A percentile compares a stretch with the other conserved stretches of the same genome.
These are phyloP conservation scores for Eremothecium sinecaudum DNA, from an alignment of 1,139 yeast genomes.

Conservation along the genomic window DNA sequence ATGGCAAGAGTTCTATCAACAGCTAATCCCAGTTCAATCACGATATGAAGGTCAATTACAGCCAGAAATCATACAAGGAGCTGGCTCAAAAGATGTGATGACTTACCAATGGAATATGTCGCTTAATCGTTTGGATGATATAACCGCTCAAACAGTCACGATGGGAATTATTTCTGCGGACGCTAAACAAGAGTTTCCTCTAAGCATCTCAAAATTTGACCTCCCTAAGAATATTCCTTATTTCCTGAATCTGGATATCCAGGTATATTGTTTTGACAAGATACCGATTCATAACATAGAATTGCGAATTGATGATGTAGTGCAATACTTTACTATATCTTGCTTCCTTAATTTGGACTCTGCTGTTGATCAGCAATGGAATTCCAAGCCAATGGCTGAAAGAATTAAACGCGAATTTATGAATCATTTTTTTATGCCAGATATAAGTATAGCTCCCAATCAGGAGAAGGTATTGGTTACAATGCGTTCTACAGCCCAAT, in stretches of 20 bases:
- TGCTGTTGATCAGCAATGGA: not conserved
- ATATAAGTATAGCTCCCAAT: not conserved
- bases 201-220: too few relatives aligned
- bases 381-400: constrained; percentile 1
- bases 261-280: not conserved
- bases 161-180: too few relatives aligned
- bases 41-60: not conserved
- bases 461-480: not conserved
- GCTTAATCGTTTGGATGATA: too few relatives aligned
- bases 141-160: too few relatives aligned
- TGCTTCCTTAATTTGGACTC: not conserved
- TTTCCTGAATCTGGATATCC: not conserved
- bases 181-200: too few relatives aligned
- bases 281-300: not conserved
- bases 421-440: constrained; percentile 2
- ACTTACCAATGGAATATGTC: too few relatives aligned
- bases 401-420: constrained; percentile 7
- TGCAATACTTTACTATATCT: not conserved
- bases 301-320: not conserved
- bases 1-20: constrained; percentile 25
- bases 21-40: constrained; percentile 25
- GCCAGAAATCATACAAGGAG: too few relatives aligned
- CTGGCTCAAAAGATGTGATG: too few relatives aligned
- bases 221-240: not conserved
- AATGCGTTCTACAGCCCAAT: not conserved